A percentile compares a stretch with the other conserved stretches of the same genome.
Evolutionary conservation across 2,329 filamentous ascomycete genomes (phyloP).

Genomic region (Pyricularia pennisetigena): DNA sequence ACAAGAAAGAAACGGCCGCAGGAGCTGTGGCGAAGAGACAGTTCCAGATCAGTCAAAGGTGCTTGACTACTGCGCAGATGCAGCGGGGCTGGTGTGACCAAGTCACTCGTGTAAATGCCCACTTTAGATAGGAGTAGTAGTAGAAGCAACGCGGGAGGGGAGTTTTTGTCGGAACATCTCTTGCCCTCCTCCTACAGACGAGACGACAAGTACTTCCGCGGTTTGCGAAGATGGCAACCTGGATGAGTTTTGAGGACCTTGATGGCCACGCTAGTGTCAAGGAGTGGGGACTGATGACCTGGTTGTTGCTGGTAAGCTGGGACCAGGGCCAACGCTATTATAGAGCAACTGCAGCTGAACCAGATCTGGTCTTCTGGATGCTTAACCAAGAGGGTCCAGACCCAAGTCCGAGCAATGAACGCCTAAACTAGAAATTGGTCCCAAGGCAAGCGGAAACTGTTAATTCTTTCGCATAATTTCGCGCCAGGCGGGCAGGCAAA

Average conservation of each 20-base stretch:
- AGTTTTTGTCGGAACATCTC: neutral
- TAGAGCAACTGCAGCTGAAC: neutral
- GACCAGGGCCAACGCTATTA: neutral
- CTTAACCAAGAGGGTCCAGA: too few species aligned
- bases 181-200: neutral
- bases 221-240: neutral
- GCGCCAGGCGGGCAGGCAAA: neutral
- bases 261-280: slow-evolving; percentile 4
- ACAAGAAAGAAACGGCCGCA: too few species aligned
- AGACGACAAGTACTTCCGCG: neutral
- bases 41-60: neutral
- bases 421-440: neutral
- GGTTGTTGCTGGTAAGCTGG: neutral
- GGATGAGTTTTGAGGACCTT: slow-evolving; percentile 3
- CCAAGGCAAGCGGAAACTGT: neutral
- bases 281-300: neutral
- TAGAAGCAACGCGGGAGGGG: neutral
- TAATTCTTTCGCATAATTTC: neutral
- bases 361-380: too few species aligned
- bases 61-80: neutral
- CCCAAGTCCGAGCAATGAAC: neutral
- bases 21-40: neutral
- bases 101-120: neutral
- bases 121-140: neutral
- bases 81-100: neutral